Base-by-base conservation (phyloP, 441 rosid species). In the Erysimum cheiri region DNA sequence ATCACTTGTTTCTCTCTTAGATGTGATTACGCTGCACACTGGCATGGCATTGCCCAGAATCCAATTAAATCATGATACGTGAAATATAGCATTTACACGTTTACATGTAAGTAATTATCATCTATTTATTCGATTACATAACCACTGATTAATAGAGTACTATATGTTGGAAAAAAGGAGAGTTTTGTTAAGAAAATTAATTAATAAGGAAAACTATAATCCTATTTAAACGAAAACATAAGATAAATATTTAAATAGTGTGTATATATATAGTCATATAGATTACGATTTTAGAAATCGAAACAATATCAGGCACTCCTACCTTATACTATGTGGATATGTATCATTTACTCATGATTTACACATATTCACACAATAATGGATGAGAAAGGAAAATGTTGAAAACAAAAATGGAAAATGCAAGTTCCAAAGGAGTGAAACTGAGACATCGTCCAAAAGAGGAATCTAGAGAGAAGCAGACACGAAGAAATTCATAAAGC, bases 371-470 rank as follows among this genome's bases (percentile, higher is more conserved):
- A n/a, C n/a, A n/a, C n/a, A n/a, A n/a, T 15, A 59, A 49, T 49
- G 39, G 57, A 26, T 14, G 13, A 46, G 3, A 9, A 31, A 1
- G 22, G 10, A 7, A 40, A 55, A 41, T 5, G 6, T 11, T 6
- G 2, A 54, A 43, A 13, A 3, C 8, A 5, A 66, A 54, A 40
- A 17, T 3, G 56, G 56, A 72, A 72, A 71, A 64, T 28, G 57
- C 41, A 72, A 72, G 71, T 64, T 64, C 46, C 71, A 57, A 72
- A 64, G 59, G 43, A 56, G 44, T 55, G 65, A 64, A 72, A 72
- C 46, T 64, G 53, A 64, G 53, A 48, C 66, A 57, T 56, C 33
- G 9, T 56, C 70, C 56, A 56, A 56, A 64, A 72, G 76, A 64
- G 70, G 76, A 72, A 64, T 64, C 53, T n/a, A 37, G 3, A 64